Evolutionary conservation across 2,329 filamentous ascomycete species (phyloP).

Genomic region (Sclerotinia borealis): DNA sequence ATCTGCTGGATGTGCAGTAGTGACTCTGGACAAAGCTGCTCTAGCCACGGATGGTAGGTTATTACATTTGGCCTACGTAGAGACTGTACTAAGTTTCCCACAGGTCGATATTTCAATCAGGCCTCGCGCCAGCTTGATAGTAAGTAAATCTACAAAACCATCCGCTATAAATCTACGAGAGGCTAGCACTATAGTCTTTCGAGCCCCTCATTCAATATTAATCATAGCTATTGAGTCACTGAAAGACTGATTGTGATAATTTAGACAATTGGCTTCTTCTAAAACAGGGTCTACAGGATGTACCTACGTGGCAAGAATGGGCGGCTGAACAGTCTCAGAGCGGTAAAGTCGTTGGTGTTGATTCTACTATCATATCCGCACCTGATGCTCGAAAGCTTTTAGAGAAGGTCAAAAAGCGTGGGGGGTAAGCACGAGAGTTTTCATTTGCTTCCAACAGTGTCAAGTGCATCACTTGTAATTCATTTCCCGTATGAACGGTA

Average conservation of each 20-base stretch:
- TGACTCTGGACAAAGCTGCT: conserved; percentile 80
- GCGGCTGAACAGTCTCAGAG: conserved; percentile 76
- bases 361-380: conserved; percentile 78
- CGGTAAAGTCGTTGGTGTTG: conserved; percentile 84
- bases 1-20: conserved; percentile 86
- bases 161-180: not conserved
- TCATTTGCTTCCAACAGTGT: not conserved
- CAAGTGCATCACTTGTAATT: not conserved
- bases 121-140: conserved; percentile 81
- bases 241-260: conserved; percentile 10
- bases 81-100: not conserved
- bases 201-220: not conserved
- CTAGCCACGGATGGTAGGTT: conserved; percentile 71
- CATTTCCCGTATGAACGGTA: not conserved
- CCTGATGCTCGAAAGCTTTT: conserved; percentile 67
- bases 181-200: not conserved
- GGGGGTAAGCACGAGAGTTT: conserved; percentile 48
- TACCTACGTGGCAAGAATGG: conserved; percentile 98
- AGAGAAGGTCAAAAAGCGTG: conserved; percentile 82
- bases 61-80: not conserved
- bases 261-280: conserved; percentile 74
- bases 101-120: conserved; percentile 90
- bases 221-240: not conserved
- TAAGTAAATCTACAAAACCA: not conserved
- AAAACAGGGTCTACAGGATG: conserved; percentile 88